phyloP scores from a whole-genome alignment of 768 basidiomycete genomes.

The Pholiota conissans region DNA sequence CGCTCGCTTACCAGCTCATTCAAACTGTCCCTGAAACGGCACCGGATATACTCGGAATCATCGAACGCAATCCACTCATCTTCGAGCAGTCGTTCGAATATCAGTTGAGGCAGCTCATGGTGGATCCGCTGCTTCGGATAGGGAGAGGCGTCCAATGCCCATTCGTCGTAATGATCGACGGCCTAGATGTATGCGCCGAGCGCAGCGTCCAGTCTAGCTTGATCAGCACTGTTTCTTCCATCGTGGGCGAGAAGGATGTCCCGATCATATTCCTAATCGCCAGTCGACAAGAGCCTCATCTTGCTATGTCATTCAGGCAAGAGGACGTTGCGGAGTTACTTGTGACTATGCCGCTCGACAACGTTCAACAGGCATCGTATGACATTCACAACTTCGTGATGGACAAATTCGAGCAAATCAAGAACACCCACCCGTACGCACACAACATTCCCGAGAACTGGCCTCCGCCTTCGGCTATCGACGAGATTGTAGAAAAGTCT shows the following conservation, averaged over 20 bases:
- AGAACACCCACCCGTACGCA: not conserved
- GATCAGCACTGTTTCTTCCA: not conserved
- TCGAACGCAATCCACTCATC: not conserved
- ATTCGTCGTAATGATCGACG: not conserved
- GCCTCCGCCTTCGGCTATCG: not conserved
- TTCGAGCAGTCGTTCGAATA: not conserved
- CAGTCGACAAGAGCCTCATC: not conserved
- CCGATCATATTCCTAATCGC: no score
- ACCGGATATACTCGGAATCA: not conserved
- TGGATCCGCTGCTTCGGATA: not conserved
- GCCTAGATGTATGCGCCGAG: not conserved
- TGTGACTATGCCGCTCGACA: not conserved
- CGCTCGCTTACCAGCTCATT: not conserved
- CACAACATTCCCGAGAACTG: not conserved
- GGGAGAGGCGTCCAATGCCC: no score
- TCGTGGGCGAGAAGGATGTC: no score
- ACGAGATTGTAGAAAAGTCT: not conserved
- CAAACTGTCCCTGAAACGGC: not conserved
- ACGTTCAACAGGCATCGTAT: not conserved
- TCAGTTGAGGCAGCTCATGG: not conserved
- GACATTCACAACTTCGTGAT: not conserved
- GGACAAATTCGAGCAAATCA: not conserved
- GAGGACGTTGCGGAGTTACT: not conserved
- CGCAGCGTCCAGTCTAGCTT: not conserved
- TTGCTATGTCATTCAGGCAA: not conserved